Base-by-base conservation (phyloP, 176 grass and related monocot species). In the Thalia dealbata region DNA sequence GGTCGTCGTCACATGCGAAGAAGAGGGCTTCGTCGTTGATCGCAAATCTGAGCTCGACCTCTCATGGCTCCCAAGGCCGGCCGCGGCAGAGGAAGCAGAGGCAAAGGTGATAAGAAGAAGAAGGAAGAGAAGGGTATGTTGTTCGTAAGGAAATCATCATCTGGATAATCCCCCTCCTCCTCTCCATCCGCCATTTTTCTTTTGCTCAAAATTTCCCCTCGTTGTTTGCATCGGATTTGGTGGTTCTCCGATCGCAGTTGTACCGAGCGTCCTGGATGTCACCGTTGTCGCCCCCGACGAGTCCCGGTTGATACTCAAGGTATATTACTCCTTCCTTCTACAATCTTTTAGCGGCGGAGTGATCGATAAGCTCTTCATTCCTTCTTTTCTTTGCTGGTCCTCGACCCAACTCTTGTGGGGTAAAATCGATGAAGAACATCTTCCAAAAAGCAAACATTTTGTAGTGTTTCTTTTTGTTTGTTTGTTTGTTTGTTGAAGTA, bases 261-360 rank as follows among this genome's bases (percentile, higher is more conserved):
- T 91, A 32, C 95, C 95, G 7, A 86, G 62, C 58, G 84, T 84
- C 21, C n/a, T 97, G 10, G 87, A 92, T 85, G 61, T 92, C 76
- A 79, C 85, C 11, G 85, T 93, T 10, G 64, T 84, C 55, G 91
- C 90, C 12, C 90, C 90, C 10, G 86, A 91, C 43, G 89, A 92
- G 50, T 92, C 95, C 79, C 79, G 88, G 81, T 61, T 97, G 30
- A 92, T 81, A 86, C 95, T 97, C 82, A 97, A 97, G 95, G 95
- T 97, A n/a, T n/a, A n/a, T n/a, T n/a, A 90, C 51, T 61, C 42
- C 64, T 59, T 45, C 73, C 35, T 73, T 51, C 63, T 19, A 12
- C 24, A 0, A 21, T n/a, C 73, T n/a, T 29, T 67, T 73, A 67
- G 10, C 51, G 14, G 59, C 35, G 74, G 48, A 38, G 35, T 48